Evolutionary conservation across 2,329 filamentous ascomycete genomes (phyloP), one percentile per base, ranked within the genome.

Genomic region (Phialocephala subalpina): DNA sequence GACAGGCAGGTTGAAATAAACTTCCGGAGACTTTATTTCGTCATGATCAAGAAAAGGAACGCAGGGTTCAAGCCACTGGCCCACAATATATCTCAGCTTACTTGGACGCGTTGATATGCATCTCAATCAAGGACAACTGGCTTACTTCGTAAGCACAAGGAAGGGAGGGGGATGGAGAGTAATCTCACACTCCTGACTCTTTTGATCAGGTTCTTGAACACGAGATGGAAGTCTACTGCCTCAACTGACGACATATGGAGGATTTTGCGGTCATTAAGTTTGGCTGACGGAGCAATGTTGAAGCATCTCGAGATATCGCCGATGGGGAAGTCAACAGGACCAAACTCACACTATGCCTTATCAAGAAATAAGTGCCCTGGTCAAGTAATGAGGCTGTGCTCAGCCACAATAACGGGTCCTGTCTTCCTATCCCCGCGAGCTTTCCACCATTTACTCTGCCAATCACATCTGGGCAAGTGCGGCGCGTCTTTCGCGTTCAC

Each of bases 1-100:
- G 16, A 42, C n/a, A 25, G 20, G n/a, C 18, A 49, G 45, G 20
- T 49, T 20, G 45, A 49, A 49, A 22, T 49, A 49, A 14, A 20
- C 45, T 49, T 49, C 45, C 18, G 18, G 45, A 20, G 18, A 49
- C n/a, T 49, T n/a, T 45, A n/a, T 14, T 49, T 49, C n/a, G 45
- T 22, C 18, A 25, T 22, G n/a, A 25, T 22, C 45, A 49, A 49
- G 20, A 25, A n/a, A 49, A 7, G 45, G 22, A 42, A 42, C 40
- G 40, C 40, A 42, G 5, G n/a, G n/a, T 49, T 22, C 45, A 11
- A 14, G 18, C 18, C 38, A 42, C 38, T 6, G 38, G 18, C 38
- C 29, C 29, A 33, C 29, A 33, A 33, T 33, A 9, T 14, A 42
- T 42, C 38, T n/a, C 38, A 42, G 38, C 18, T 42, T n/a, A n/a